These are phyloP conservation scores for Knoxdaviesia capensis DNA, from an alignment of 2,329 filamentous ascomycete genomes.

Conservation along the genomic window DNA sequence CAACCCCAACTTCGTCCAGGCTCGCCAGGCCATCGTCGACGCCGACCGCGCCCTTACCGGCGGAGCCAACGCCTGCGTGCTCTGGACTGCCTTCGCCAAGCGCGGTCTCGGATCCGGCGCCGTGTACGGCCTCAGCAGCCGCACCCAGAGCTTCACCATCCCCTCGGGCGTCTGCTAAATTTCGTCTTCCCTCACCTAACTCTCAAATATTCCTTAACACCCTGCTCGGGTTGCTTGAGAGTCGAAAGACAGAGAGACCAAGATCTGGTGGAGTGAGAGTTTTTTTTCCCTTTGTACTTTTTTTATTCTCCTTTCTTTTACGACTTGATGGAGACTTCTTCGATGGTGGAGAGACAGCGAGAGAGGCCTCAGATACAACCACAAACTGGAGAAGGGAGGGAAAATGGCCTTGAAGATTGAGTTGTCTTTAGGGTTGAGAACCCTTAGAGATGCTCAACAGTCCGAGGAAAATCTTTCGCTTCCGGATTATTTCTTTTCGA, in stretches of 20 bases:
- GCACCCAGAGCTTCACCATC: conserved; percentile 13
- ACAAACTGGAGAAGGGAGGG: no score
- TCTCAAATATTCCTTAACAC: background rate
- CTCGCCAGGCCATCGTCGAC: conserved; percentile 33
- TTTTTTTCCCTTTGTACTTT: no score
- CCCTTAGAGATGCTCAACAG: no score
- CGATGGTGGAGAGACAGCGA: no score
- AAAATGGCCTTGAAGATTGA: no score
- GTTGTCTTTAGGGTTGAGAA: no score
- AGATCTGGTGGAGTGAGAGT: background rate
- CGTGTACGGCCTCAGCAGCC: conserved; percentile 9
- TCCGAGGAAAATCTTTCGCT: no score
- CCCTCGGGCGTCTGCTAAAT: conserved; percentile 8
- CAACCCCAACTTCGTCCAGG: conserved; percentile 30
- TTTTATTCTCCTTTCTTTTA: no score
- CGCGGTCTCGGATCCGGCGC: conserved; percentile 26
- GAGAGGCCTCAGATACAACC: no score
- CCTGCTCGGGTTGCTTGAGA: background rate
- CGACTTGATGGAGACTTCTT: no score
- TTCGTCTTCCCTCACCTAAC: background rate
- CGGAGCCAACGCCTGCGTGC: conserved; percentile 26
- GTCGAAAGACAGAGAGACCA: background rate
- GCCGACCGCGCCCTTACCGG: conserved; percentile 30
- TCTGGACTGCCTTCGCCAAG: conserved; percentile 37
- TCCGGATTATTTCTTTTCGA: no score